Evolutionary conservation across 768 basidiomycete genomes (phyloP), one percentile per base, ranked within the genome.

Genomic region (Podaxis sp.): DNA sequence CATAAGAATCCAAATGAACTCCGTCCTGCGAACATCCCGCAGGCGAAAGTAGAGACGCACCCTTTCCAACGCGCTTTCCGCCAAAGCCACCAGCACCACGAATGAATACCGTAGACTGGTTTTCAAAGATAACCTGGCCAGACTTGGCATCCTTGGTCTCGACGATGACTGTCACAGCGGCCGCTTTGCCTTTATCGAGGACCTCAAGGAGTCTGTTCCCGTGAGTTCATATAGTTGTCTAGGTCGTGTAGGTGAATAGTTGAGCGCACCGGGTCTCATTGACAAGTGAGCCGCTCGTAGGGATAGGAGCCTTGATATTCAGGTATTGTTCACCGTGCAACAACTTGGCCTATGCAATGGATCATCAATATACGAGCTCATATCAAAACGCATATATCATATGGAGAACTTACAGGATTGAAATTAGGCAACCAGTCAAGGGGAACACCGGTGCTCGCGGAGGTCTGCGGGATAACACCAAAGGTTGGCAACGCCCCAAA

Each of bases 321-420:
- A 99, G 78, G 74, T 93, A 99, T 70, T 99, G 97, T 72, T 99
- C 97, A 51, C 97, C 97, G 72, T 99, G 97, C 17, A 99, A 84
- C n/a, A 99, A 81, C 76, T 94, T 98, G 52, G 95, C 93, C 93
- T 95, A 57, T 24, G 36, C 44, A 22, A 54, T 15, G 40, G 3
- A 51, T 2, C 17, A 17, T 26, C 7, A 57, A 56, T 9, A 19
- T 59, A 7, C 3, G 55, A 24, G 24, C 2, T 51, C 22, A n/a
- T 26, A 17, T 46, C 19, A 19, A 22, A 17, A 48, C 24, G 56
- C 30, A 9, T 9, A 8, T 33, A 2, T 9, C 8, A 15, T 17
- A 49, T 33, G 28, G 49, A 57, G 63, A 7, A 66, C 63, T 48
- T 68, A 93, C 93, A 4, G 94, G 95, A 71, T 96, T 96, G 81